Evolutionary conservation across 1,284 basidiomycete species (phyloP).

Genomic region (Moesziomyces antarcticus): DNA sequence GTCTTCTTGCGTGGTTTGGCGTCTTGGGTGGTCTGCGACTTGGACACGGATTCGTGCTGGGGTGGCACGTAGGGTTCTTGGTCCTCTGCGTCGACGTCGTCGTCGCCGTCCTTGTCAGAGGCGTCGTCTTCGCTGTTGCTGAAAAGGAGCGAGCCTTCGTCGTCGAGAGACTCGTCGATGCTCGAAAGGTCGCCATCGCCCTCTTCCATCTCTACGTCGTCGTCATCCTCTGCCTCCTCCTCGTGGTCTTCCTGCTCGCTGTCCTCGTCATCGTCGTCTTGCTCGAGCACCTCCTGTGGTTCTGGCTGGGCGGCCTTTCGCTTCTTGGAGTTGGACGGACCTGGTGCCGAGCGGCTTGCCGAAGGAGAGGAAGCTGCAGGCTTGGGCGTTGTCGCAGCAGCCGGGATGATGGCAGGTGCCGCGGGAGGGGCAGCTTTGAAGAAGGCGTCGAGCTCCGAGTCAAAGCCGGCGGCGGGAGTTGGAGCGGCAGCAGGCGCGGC

Average conservation of each 20-base stretch:
- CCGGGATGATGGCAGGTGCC: slow-evolving; percentile 5
- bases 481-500: slow-evolving; percentile 4
- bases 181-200: slow-evolving; percentile 44
- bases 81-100: slow-evolving; percentile 25
- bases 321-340: slow-evolving; percentile 30
- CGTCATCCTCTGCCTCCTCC: slow-evolving; percentile 19
- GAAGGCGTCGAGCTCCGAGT: slow-evolving; percentile 61
- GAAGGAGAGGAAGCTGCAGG: not conserved
- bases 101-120: slow-evolving; percentile 16
- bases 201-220: slow-evolving; percentile 38
- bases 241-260: slow-evolving; percentile 10
- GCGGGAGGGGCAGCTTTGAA: slow-evolving; percentile 46
- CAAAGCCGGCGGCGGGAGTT: slow-evolving; percentile 32
- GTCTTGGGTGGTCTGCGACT: slow-evolving; percentile 29
- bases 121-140: slow-evolving; percentile 28
- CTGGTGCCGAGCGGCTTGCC: slow-evolving; percentile 9
- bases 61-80: slow-evolving; percentile 55
- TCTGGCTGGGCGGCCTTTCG: slow-evolving; percentile 20
- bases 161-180: slow-evolving; percentile 33
- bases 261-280: not conserved
- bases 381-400: not conserved
- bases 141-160: slow-evolving; percentile 32
- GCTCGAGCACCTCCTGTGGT: slow-evolving; percentile 5
- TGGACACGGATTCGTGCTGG: slow-evolving; percentile 68
- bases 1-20: slow-evolving; percentile 42